Evolutionary conservation across 2,329 filamentous ascomycete species (phyloP).

Genomic region (Diplodia corticola): DNA sequence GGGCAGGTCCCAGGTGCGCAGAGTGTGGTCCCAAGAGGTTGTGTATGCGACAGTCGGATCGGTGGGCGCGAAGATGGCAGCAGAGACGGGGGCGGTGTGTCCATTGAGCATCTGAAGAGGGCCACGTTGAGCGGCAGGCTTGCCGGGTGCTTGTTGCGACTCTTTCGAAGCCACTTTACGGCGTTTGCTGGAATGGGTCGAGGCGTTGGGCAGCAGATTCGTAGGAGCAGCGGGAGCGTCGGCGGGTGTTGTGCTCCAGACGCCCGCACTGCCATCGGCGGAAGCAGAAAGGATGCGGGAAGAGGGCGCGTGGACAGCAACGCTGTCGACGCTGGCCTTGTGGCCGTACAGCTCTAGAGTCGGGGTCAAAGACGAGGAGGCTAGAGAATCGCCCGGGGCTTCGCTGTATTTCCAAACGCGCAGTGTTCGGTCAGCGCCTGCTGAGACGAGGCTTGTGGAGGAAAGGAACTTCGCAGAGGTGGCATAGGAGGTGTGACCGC

Average conservation of each 20-base stretch:
- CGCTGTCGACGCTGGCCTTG: constrained; percentile 68
- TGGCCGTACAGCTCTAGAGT: constrained; percentile 84
- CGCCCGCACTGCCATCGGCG: constrained; percentile 76
- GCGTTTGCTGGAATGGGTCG: constrained; percentile 67
- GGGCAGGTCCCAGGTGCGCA: constrained; percentile 88
- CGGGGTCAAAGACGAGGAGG: constrained; percentile 59
- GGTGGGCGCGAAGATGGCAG: constrained; percentile 78
- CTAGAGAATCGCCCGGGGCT: constrained; percentile 39
- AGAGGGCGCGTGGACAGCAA: constrained; percentile 72
- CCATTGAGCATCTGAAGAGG: constrained; percentile 71
- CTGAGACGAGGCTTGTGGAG: constrained; percentile 74
- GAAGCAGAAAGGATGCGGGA: constrained; percentile 83
- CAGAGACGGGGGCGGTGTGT: constrained; percentile 74
- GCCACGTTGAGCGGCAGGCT: constrained; percentile 70
- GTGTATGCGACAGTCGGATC: constrained; percentile 91
- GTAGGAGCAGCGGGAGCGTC: constrained; percentile 73
- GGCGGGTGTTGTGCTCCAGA: constrained; percentile 82
- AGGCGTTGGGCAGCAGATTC: constrained; percentile 65
- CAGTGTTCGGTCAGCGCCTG: constrained; percentile 80
- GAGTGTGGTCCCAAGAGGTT: constrained; percentile 83
- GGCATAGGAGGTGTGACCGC: constrained; percentile 62
- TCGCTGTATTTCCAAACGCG: constrained; percentile 88
- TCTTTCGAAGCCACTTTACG: constrained; percentile 63
- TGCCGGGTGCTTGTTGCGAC: constrained; percentile 59
- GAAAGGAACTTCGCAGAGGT: constrained; percentile 80